Evolutionary conservation across 192 early-diverging fungal species (phyloP), one percentile per base, ranked within the genome.

Genomic region (Linnemannia hyalina): DNA sequence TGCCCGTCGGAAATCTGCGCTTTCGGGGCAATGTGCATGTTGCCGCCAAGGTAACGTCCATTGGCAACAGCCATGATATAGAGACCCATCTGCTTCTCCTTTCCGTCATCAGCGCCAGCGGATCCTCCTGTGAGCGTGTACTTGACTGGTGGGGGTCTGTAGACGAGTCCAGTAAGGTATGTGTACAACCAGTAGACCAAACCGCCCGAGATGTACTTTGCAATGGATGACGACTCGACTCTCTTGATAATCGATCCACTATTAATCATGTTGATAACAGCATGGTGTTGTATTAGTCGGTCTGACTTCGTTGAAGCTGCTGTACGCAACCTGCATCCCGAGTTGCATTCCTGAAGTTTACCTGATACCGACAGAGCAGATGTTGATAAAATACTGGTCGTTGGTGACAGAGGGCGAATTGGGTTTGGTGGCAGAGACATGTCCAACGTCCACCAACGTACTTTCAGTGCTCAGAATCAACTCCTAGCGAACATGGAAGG

Each of bases 21-120:
- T 0, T 80, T 85, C 55, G 83, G 83, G 2, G 82, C 82, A 65
- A 85, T 75, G 38, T 72, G 83, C 83, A 85, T 85, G 70, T 85
- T 85, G 6, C 83, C 83, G 38, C 83, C 83, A 2, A 85, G 35
- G 20, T 77, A 85, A 10, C 68, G 38, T 3, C 74, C 83, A 44
- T 85, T 85, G n/a, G 83, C 74, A 36, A 85, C 74, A 11, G 83
- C 83, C 83, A 80, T 85, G 57, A 85, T 80, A 57, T 85, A 80
- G 20, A 85, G 63, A 15, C 70, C 68, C 73, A 80, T 80, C 4
- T 83, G 38, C 52, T 75, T n/a, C 46, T 73, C 83, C 22, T 77
- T 73, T 20, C 23, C 70, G 3, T 80, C 75, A 13, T 76, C 23
- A 22, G 38, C 8, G 23, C 57, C 55, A n/a, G 36, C 63, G 1